These are phyloP conservation scores for Aspergillus aculeatus DNA, from an alignment of 2,329 filamentous ascomycete species.

Conservation along the genomic window DNA sequence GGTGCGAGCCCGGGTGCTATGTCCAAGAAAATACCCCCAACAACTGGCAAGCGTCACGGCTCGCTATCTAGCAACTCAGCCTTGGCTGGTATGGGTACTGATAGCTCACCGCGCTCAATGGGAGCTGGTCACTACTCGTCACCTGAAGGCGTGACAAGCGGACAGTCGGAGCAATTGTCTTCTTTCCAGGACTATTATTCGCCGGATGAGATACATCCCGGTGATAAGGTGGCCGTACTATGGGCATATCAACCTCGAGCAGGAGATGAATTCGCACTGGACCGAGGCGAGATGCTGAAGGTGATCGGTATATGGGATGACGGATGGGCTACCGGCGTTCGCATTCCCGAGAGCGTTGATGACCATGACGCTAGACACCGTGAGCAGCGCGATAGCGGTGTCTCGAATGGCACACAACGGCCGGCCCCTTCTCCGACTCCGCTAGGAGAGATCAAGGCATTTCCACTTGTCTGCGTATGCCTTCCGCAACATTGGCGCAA, in stretches of 20 bases:
- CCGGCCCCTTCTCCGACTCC: constrained; percentile 61
- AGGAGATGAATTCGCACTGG: constrained; percentile 86
- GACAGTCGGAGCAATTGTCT: constrained; percentile 90
- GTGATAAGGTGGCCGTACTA: constrained; percentile 83
- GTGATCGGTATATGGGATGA: constrained; percentile 99
- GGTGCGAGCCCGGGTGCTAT: constrained; percentile 71
- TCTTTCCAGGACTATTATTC: constrained; percentile 99
- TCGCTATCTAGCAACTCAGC: constrained; percentile 84
- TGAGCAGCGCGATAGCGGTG: constrained; percentile 85
- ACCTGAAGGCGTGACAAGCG: constrained; percentile 76
- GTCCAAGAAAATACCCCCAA: constrained; percentile 47
- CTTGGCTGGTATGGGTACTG: constrained; percentile 61
- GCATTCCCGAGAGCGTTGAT: constrained; percentile 78
- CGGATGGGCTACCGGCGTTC: constrained; percentile 92
- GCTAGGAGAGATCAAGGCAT: constrained; percentile 89
- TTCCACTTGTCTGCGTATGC: constrained; percentile 94
- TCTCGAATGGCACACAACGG: constrained; percentile 73
- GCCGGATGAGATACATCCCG: constrained; percentile 89
- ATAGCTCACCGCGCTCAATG: constrained; percentile 68
- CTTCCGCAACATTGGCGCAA: constrained; percentile 94
- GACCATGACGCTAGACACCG: constrained; percentile 79
- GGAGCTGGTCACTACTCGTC: constrained; percentile 77
- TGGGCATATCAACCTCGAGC: constrained; percentile 98
- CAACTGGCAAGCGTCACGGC: constrained; percentile 68
- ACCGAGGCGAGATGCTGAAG: constrained; percentile 96